These are phyloP conservation scores for Sonneratia caseolaris DNA, from an alignment of 345 rosid species.

Conservation along the genomic window DNA sequence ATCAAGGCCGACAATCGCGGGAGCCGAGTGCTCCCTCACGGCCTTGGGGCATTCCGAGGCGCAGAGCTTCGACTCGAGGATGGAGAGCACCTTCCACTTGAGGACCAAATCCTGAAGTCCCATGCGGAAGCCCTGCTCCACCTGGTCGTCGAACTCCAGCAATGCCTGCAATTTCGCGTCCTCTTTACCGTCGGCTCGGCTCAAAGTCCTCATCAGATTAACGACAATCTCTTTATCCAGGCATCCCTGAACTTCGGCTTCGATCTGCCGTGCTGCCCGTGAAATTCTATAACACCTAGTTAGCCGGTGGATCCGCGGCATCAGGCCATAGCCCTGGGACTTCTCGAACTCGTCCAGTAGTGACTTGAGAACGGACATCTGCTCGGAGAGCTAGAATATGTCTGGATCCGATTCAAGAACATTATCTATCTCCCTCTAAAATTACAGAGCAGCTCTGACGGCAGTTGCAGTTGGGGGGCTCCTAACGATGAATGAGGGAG, in stretches of 20 bases:
- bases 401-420: constrained; percentile 15
- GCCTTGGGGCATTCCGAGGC: constrained; percentile 17
- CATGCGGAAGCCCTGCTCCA: constrained; percentile 35
- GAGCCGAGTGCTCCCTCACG: constrained; percentile 24
- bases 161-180: constrained; percentile 21
- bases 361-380: constrained; percentile 25
- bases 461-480: constrained; percentile 10
- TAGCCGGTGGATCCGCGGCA: constrained; percentile 26
- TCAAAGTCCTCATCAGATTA: constrained; percentile 21
- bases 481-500: constrained; percentile 20
- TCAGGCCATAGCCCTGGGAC: constrained; percentile 18
- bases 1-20: constrained; percentile 28
- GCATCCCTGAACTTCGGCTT: constrained; percentile 22
- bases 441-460: constrained; percentile 19
- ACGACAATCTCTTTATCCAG: constrained; percentile 23
- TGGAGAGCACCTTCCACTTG: constrained; percentile 28
- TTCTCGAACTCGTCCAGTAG: constrained; percentile 21
- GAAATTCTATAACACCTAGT: constrained; percentile 30
- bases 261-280: constrained; percentile 21
- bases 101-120: constrained; percentile 42
- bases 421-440: constrained; percentile 8
- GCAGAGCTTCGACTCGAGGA: constrained; percentile 30
- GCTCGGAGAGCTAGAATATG: constrained; percentile 24
- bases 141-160: constrained; percentile 28
- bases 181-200: constrained; percentile 18